These are phyloP conservation scores for Orbilia quercus DNA, from an alignment of 2,329 filamentous ascomycete species.

Conservation along the genomic window DNA sequence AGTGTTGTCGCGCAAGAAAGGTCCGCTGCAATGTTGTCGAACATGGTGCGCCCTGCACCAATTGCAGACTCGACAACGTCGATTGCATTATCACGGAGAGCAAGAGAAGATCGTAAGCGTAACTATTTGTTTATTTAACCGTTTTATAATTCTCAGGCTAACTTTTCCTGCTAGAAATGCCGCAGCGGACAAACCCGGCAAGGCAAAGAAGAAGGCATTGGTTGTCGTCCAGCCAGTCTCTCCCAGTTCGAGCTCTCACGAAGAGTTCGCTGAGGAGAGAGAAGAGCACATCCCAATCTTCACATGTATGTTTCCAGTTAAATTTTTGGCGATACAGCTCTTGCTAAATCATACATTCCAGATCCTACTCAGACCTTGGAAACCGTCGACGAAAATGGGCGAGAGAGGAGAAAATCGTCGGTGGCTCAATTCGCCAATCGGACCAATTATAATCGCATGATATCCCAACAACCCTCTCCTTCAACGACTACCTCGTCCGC, in stretches of 20 bases:
- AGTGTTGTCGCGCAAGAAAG: slow-evolving; percentile 87
- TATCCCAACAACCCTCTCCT: slow-evolving; percentile 51
- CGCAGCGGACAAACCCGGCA: slow-evolving; percentile 47
- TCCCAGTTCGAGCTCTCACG: slow-evolving; percentile 51
- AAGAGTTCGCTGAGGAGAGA: slow-evolving; percentile 46
- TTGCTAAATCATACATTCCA: slow-evolving; percentile 15
- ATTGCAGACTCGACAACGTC: slow-evolving; percentile 83
- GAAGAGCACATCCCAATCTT: slow-evolving; percentile 54
- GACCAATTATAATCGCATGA: slow-evolving; percentile 44
- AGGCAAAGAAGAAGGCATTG: slow-evolving; percentile 55
- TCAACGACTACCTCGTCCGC: slow-evolving; percentile 48
- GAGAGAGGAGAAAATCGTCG: slow-evolving; percentile 40
- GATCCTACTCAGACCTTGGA: slow-evolving; percentile 46
- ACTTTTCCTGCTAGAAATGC: slow-evolving; percentile 35
- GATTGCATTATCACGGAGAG: slow-evolving; percentile 82
- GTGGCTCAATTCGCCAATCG: slow-evolving; percentile 43
- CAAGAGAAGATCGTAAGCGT: slow-evolving; percentile 82
- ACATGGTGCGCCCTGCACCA: slow-evolving; percentile 83
- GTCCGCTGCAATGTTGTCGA: slow-evolving; percentile 95
- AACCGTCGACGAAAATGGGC: slow-evolving; percentile 46
- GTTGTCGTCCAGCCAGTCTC: slow-evolving; percentile 52
- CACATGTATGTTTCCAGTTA: slow-evolving; percentile 50
- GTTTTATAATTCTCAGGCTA: not conserved
- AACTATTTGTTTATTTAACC: not conserved
- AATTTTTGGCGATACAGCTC: too few species aligned